These are phyloP conservation scores for Knufia petricola DNA, from an alignment of 2,329 filamentous ascomycete species.

Conservation along the genomic window DNA sequence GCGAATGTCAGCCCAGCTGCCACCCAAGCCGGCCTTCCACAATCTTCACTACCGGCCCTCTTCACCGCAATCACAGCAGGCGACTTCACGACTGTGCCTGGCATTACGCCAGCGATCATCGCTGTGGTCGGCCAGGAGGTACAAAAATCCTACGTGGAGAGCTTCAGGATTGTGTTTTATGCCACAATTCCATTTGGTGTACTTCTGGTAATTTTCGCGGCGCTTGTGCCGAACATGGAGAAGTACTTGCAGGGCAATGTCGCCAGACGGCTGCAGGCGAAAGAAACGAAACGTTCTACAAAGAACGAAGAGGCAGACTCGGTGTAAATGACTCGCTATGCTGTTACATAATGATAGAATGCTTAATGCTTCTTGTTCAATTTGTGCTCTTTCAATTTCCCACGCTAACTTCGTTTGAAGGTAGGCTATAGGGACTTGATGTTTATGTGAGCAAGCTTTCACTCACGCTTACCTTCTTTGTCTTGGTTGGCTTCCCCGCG, in stretches of 20 bases:
- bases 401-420: too few species aligned
- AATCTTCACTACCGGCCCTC: slow-evolving; percentile 27
- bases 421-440: too few species aligned
- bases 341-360: too few species aligned
- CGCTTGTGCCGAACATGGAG: slow-evolving; percentile 2
- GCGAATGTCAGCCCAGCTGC: slow-evolving; percentile 29
- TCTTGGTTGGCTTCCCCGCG: too few species aligned
- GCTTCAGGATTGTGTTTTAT: slow-evolving; percentile 35
- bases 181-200: slow-evolving; percentile 15
- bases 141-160: slow-evolving; percentile 33
- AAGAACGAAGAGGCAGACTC: not conserved
- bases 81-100: slow-evolving; percentile 24
- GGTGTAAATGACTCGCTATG: too few species aligned
- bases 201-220: slow-evolving; percentile 1
- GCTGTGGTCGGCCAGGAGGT: slow-evolving; percentile 28
- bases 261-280: not conserved
- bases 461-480: too few species aligned
- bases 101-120: slow-evolving; percentile 27
- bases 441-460: too few species aligned
- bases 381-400: too few species aligned
- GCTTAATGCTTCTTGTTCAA: too few species aligned
- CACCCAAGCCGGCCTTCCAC: slow-evolving; percentile 31
- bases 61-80: slow-evolving; percentile 29
- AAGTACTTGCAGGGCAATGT: slow-evolving; percentile 1
- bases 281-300: not conserved